Conservation (phyloP, 75 land plant genomes). For the Selaginella tamariscina region DNA sequence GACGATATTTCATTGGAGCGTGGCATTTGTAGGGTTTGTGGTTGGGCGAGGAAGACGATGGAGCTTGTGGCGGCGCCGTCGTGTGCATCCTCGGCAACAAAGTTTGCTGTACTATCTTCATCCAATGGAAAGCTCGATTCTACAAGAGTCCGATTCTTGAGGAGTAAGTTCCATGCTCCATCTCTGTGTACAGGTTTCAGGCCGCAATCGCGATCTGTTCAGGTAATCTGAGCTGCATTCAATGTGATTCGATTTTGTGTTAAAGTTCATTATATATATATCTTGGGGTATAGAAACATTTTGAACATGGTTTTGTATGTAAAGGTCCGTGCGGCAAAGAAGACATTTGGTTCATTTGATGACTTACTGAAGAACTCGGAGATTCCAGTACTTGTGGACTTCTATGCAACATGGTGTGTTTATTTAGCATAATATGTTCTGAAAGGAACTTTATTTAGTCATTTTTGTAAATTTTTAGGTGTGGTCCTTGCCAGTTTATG, state of each 20-base stretch:
- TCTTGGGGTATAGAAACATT: too few relatives aligned
- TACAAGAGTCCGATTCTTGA: too few relatives aligned
- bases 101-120: too few relatives aligned
- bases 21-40: not conserved
- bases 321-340: conserved; percentile 65
- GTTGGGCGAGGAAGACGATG: not conserved
- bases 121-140: too few relatives aligned
- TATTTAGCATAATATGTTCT: too few relatives aligned
- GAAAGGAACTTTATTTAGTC: too few relatives aligned
- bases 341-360: conserved; percentile 77
- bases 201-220: not conserved
- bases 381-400: conserved; percentile 85
- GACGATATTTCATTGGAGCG: not conserved
- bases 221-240: too few relatives aligned
- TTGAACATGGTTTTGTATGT: too few relatives aligned
- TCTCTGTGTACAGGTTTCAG: not conserved
- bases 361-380: conserved; percentile 68
- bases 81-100: too few relatives aligned
- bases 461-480: too few relatives aligned
- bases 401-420: conserved; percentile 94
- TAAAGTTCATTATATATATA: too few relatives aligned
- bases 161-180: not conserved
- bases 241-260: too few relatives aligned
- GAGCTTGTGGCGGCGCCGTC: not conserved
- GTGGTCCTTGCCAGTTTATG: conserved; percentile 98